phyloP scores from a whole-genome alignment of 768 basidiomycete genomes.

The Leucosporidium scottii region DNA sequence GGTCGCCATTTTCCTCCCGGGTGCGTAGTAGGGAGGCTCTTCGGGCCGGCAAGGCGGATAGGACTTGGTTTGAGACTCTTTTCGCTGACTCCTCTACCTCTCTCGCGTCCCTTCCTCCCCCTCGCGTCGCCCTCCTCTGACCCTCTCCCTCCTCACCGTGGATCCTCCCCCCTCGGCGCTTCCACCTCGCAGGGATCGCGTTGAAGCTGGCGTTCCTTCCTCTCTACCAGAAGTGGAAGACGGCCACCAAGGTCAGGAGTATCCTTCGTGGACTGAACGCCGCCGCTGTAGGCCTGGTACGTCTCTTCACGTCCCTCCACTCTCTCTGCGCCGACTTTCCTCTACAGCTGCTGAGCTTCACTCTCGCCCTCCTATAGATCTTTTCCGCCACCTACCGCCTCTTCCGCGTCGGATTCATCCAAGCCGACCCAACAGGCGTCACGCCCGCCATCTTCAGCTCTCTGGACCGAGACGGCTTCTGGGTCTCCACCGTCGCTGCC shows the following conservation, averaged over 20 bases:
- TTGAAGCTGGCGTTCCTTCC: slow-evolving; percentile 41
- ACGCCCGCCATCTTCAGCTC: background rate
- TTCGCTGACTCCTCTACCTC: too few species aligned
- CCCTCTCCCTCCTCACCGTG: too few species aligned
- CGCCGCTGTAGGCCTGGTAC: slow-evolving; percentile 40
- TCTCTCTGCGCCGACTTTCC: too few species aligned
- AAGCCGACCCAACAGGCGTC: slow-evolving; percentile 16
- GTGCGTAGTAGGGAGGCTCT: too few species aligned
- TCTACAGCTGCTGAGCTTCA: background rate
- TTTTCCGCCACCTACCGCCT: slow-evolving; percentile 29
- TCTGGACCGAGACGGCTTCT: slow-evolving; percentile 47
- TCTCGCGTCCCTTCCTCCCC: too few species aligned
- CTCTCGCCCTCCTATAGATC: slow-evolving; percentile 7
- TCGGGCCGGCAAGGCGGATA: too few species aligned
- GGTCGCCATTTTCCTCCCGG: slow-evolving; percentile 52
- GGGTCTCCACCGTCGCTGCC: slow-evolving; percentile 47
- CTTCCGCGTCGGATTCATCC: slow-evolving; percentile 31
- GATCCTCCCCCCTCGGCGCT: too few species aligned
- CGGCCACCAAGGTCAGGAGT: slow-evolving; percentile 11
- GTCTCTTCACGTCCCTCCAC: background rate
- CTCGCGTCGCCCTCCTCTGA: too few species aligned
- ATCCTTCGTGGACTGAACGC: slow-evolving; percentile 41
- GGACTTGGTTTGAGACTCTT: too few species aligned
- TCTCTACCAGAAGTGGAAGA: slow-evolving; percentile 31
- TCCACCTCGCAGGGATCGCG: too few species aligned